phyloP scores from a whole-genome alignment of 75 land plant genomes.

The Ceratopteris richardii region DNA sequence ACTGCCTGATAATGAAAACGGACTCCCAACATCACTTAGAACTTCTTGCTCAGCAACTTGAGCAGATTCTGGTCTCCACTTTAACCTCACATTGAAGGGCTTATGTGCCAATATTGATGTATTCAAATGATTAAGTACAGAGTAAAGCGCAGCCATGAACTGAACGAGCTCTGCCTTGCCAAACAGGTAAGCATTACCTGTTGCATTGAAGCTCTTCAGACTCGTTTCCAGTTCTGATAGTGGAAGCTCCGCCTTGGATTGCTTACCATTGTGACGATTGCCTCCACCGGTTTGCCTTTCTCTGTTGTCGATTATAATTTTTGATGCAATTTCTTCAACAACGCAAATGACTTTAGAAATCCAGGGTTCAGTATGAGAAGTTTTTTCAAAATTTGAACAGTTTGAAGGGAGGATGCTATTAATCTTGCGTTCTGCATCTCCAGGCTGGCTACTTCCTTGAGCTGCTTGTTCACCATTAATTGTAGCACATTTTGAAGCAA shows the following conservation, averaged over 20 bases:
- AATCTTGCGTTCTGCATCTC: background rate
- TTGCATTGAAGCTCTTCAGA: background rate
- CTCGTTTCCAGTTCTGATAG: background rate
- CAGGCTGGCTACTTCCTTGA: background rate
- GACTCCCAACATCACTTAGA: background rate
- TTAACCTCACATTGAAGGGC: background rate
- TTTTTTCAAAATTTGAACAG: no score
- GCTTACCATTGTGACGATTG: background rate
- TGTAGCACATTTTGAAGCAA: no score
- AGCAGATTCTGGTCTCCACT: no score
- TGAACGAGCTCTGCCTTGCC: background rate
- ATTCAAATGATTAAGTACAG: background rate
- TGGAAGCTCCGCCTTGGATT: background rate
- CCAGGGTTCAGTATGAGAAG: no score
- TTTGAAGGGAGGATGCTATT: no score
- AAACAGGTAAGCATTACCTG: background rate
- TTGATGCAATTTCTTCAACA: slow-evolving; percentile 1
- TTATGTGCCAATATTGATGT: background rate
- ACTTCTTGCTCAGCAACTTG: slow-evolving; percentile 1
- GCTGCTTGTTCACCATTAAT: background rate
- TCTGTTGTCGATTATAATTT: background rate
- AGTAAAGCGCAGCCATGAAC: background rate
- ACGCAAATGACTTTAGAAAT: background rate
- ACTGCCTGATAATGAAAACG: background rate
- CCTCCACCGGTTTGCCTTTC: background rate